Conservation (phyloP, 306 rosid genomes). For the Citrullus mucosospermus region DNA sequence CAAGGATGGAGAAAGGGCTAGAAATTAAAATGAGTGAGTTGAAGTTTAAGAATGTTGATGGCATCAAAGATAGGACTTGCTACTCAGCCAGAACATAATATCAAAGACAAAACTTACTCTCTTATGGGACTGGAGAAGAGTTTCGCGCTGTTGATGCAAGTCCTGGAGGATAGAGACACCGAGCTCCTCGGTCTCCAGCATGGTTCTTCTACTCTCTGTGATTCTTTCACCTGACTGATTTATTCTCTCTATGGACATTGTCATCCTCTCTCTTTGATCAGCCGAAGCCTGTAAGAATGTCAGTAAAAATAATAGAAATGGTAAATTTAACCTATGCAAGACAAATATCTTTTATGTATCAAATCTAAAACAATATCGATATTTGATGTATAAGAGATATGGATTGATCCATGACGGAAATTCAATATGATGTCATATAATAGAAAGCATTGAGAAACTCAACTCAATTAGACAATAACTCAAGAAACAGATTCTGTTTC, state of each 20-base stretch:
- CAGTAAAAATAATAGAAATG: neutral
- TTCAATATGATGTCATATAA: neutral
- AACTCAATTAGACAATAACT: neutral
- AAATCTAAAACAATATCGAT: neutral
- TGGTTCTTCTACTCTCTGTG: constrained; percentile 14
- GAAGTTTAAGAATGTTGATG: neutral
- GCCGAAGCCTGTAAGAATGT: constrained; percentile 7
- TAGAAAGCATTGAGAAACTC: neutral
- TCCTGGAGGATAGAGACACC: constrained; percentile 15
- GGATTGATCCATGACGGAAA: neutral
- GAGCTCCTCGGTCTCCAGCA: constrained; percentile 14
- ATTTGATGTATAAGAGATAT: neutral
- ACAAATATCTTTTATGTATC: neutral
- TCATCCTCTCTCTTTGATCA: constrained; percentile 16
- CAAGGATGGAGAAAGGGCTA: neutral
- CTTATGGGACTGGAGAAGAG: constrained; percentile 12
- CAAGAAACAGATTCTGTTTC: neutral
- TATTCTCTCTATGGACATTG: constrained; percentile 14
- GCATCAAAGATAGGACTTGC: neutral
- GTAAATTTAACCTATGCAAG: neutral
- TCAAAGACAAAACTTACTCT: constrained; percentile 4
- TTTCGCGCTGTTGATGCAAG: constrained; percentile 17
- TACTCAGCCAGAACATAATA: neutral
- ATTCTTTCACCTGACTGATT: constrained; percentile 14
- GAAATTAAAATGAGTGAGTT: neutral